These are phyloP conservation scores for Yamadazyma dushanensis DNA, from an alignment of 1,139 yeast species.

Conservation along the genomic window DNA sequence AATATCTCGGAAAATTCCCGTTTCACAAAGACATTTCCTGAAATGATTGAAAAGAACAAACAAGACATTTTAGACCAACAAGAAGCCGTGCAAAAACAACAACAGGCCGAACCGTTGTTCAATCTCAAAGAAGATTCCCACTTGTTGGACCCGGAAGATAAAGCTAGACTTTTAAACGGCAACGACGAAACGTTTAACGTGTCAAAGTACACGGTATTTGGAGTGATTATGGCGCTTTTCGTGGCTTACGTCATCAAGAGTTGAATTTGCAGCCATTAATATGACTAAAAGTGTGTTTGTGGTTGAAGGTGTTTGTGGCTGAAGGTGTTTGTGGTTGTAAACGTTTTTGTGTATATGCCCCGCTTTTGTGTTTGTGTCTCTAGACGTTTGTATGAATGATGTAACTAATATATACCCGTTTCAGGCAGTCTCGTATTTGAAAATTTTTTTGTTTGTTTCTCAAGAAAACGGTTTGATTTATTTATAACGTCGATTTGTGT, in stretches of 20 bases:
- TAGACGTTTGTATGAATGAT: neutral
- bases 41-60: slow-evolving; percentile 52
- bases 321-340: no score
- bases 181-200: slow-evolving; percentile 9
- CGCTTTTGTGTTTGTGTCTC: no score
- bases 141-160: slow-evolving; percentile 45
- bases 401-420: neutral
- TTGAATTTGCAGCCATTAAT: no score
- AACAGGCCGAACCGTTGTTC: slow-evolving; percentile 18
- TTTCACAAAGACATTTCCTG: slow-evolving; percentile 69
- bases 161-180: slow-evolving; percentile 34
- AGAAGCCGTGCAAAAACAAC: slow-evolving; percentile 13
- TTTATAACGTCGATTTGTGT: no score
- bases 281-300: no score
- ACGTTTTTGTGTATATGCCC: no score
- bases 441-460: slow-evolving; percentile 2
- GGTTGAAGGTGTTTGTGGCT: no score
- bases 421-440: slow-evolving; percentile 1
- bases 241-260: slow-evolving; percentile 24
- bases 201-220: slow-evolving; percentile 20
- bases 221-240: slow-evolving; percentile 34
- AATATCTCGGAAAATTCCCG: slow-evolving; percentile 56
- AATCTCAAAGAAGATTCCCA: slow-evolving; percentile 26
- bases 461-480: neutral
- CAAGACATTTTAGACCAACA: slow-evolving; percentile 22